phyloP scores from a whole-genome alignment of 2,329 filamentous ascomycete species.

The Fusarium guadeloupense region DNA sequence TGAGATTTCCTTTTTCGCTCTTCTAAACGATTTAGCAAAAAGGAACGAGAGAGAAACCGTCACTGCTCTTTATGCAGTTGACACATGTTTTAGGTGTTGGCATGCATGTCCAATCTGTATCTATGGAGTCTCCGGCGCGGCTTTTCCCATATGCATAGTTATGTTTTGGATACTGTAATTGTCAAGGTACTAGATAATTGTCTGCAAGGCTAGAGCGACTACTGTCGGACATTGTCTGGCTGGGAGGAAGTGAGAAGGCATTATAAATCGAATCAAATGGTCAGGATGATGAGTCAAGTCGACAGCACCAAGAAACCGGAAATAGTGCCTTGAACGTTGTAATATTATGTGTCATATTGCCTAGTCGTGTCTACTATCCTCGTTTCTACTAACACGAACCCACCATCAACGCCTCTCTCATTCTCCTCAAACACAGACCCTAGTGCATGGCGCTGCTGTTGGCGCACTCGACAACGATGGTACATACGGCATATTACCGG shows the following conservation, averaged over 20 bases:
- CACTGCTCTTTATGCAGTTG: no score
- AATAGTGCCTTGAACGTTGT: background rate
- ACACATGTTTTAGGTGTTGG: background rate
- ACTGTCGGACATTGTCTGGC: no score
- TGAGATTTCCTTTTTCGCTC: constrained; percentile 15
- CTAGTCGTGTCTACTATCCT: background rate
- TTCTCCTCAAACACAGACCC: background rate
- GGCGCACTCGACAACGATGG: constrained; percentile 2
- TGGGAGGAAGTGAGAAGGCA: no score
- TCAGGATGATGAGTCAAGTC: no score
- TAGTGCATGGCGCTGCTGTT: constrained; percentile 5
- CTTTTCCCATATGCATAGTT: background rate
- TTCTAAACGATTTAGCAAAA: background rate
- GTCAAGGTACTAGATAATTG: background rate
- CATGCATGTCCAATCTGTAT: background rate
- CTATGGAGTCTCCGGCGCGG: background rate
- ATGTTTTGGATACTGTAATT: no score
- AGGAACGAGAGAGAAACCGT: no score
- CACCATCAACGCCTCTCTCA: background rate
- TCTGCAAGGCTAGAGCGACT: background rate
- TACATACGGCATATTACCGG: constrained; percentile 9
- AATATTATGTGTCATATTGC: background rate
- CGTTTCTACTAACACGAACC: background rate
- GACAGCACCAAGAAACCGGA: background rate
- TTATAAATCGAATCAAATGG: no score